Evolutionary conservation across 2,329 filamentous ascomycete species (phyloP).

Genomic region (Exophiala viscosa): DNA sequence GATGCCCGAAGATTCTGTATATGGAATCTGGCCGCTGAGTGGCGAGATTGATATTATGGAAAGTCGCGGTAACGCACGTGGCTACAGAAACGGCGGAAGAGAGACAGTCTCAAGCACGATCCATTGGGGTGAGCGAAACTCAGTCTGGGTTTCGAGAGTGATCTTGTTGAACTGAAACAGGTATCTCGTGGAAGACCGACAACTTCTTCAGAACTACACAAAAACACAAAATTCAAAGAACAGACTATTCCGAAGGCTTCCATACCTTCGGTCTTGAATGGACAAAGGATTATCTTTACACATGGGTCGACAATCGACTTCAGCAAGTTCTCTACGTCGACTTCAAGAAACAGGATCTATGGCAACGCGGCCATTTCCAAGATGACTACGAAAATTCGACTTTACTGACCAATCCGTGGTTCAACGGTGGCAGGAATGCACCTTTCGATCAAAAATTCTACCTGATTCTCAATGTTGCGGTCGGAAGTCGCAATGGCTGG

Average conservation of each 20-base stretch:
- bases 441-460: constrained; percentile 54
- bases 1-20: constrained; percentile 48
- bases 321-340: constrained; percentile 26
- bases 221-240: constrained; percentile 30
- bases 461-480: constrained; percentile 51
- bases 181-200: constrained; percentile 18
- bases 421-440: constrained; percentile 41
- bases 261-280: constrained; percentile 55
- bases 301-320: constrained; percentile 45
- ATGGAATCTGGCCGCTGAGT: constrained; percentile 50
- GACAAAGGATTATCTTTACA: constrained; percentile 52
- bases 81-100: constrained; percentile 40
- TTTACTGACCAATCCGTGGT: constrained; percentile 46
- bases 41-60: constrained; percentile 56
- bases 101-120: constrained; percentile 44
- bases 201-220: constrained; percentile 32
- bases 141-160: constrained; percentile 6
- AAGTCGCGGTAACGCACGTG: constrained; percentile 45
- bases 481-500: constrained; percentile 49
- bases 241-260: constrained; percentile 34
- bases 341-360: constrained; percentile 35
- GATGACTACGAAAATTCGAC: constrained; percentile 42
- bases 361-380: constrained; percentile 42
- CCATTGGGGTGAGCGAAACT: constrained; percentile 43
- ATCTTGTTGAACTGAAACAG: constrained; percentile 9